Percentiles rank a stretch among this genome's conserved stretches.
Conservation (phyloP, 306 rosid genomes). For the Mimosa bimucronata region DNA sequence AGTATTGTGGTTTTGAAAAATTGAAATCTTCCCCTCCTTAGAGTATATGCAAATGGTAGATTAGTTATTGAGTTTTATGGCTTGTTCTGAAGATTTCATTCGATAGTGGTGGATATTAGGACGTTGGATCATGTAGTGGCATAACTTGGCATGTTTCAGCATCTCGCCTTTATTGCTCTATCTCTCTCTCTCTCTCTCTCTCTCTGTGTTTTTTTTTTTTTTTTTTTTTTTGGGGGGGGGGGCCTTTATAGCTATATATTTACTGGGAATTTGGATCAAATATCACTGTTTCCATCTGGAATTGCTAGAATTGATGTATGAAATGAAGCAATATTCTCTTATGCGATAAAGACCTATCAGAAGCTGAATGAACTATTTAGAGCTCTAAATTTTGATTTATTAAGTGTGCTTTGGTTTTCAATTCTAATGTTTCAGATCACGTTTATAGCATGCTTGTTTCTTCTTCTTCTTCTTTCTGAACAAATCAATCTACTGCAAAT, state of each 20-base stretch:
- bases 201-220: no score
- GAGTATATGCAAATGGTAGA: not conserved
- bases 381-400: no score
- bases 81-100: conserved; percentile 3
- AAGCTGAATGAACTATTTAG: no score
- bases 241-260: not conserved
- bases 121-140: not conserved
- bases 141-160: conserved; percentile 9
- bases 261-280: conserved; percentile 18
- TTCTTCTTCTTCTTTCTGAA: not conserved
- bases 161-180: not conserved
- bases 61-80: not conserved
- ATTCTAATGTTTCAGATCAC: no score
- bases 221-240: no score
- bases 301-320: not conserved
- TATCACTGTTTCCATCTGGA: not conserved
- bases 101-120: not conserved
- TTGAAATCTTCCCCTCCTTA: not conserved
- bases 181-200: no score
- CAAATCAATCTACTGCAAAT: not conserved
- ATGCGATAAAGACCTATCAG: no score
- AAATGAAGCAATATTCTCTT: not conserved
- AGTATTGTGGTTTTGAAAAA: not conserved
- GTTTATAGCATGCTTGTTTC: no score
- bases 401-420: no score